Conservation (phyloP, 2,329 filamentous ascomycete species). For the Scedosporium dehoogii region DNA sequence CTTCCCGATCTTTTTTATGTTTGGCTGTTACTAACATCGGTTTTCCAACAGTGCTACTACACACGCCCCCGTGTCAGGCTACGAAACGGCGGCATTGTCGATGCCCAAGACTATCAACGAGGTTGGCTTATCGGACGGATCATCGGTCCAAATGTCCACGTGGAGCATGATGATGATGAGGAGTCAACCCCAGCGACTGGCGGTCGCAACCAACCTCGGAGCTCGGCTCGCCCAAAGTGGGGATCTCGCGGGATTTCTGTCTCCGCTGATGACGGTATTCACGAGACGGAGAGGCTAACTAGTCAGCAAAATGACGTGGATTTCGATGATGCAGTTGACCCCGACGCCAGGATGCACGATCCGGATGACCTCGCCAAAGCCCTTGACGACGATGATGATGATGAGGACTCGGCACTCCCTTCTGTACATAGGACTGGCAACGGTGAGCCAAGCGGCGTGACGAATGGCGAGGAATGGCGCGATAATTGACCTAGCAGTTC, state of each 20-base stretch:
- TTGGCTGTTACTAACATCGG: not conserved
- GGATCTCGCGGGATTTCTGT: conserved; percentile 56
- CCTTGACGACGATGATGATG: conserved; percentile 38
- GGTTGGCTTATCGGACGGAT: conserved; percentile 77
- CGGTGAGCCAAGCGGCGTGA: conserved; percentile 28
- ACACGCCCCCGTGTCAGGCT: conserved; percentile 90
- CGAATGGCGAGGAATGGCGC: conserved; percentile 31
- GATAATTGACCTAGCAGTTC: not conserved
- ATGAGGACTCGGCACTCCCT: conserved; percentile 7
- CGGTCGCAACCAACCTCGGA: conserved; percentile 10
- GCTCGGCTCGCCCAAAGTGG: conserved; percentile 40
- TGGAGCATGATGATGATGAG: conserved; percentile 56
- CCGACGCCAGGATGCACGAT: conserved; percentile 57
- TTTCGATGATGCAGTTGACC: conserved; percentile 38
- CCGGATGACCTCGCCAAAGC: conserved; percentile 54
- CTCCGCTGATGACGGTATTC: conserved; percentile 52
- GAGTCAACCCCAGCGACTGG: conserved; percentile 44
- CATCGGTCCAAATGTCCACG: conserved; percentile 44
- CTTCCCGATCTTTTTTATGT: not conserved
- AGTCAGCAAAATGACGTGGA: conserved; percentile 25
- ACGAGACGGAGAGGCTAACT: conserved; percentile 38
- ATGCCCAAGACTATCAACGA: conserved; percentile 76
- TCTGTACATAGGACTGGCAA: conserved; percentile 8
- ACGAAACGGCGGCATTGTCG: conserved; percentile 75
- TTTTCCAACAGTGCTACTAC: conserved; percentile 52